Conservation (phyloP, 768 basidiomycete species). For the Pulveroboletus sp. region DNA sequence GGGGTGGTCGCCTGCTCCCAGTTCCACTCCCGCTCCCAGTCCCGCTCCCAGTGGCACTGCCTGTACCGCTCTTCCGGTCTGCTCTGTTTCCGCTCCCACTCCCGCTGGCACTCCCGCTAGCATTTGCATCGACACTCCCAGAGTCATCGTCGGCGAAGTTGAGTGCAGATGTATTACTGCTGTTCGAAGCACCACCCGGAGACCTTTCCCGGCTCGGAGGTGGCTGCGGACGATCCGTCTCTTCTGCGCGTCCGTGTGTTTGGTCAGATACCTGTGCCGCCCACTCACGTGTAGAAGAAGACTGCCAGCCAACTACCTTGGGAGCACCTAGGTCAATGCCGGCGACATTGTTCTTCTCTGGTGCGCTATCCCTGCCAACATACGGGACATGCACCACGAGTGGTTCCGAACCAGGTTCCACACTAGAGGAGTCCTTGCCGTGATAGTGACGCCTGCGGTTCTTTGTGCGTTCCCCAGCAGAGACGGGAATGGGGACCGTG, state of each 20-base stretch:
- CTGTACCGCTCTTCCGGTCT: slow-evolving; percentile 8
- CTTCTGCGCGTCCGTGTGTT: slow-evolving; percentile 16
- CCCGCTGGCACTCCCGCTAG: slow-evolving; percentile 13
- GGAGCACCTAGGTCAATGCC: slow-evolving; percentile 17
- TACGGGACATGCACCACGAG: slow-evolving; percentile 31
- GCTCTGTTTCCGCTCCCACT: slow-evolving; percentile 5
- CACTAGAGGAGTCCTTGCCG: not conserved
- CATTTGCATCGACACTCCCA: slow-evolving; percentile 9
- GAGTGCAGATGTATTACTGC: slow-evolving; percentile 23
- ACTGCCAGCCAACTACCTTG: slow-evolving; percentile 21
- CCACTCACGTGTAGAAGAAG: slow-evolving; percentile 43
- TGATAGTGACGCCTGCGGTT: slow-evolving; percentile 8
- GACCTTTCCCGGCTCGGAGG: slow-evolving; percentile 19
- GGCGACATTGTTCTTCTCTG: slow-evolving; percentile 16
- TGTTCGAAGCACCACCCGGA: slow-evolving; percentile 22
- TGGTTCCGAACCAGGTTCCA: slow-evolving; percentile 17
- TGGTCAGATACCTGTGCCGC: slow-evolving; percentile 41
- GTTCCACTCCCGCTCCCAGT: slow-evolving; percentile 9
- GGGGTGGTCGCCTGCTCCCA: slow-evolving; percentile 7
- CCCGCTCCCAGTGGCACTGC: slow-evolving; percentile 9
- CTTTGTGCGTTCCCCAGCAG: slow-evolving; percentile 28
- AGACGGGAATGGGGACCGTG: slow-evolving; percentile 26
- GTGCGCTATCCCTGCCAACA: slow-evolving; percentile 13
- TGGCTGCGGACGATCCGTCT: slow-evolving; percentile 1
- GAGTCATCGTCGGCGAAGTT: slow-evolving; percentile 29